Base-by-base conservation (phyloP, 1,139 yeast genomes). In the Saccharomyces hybrid region DNA sequence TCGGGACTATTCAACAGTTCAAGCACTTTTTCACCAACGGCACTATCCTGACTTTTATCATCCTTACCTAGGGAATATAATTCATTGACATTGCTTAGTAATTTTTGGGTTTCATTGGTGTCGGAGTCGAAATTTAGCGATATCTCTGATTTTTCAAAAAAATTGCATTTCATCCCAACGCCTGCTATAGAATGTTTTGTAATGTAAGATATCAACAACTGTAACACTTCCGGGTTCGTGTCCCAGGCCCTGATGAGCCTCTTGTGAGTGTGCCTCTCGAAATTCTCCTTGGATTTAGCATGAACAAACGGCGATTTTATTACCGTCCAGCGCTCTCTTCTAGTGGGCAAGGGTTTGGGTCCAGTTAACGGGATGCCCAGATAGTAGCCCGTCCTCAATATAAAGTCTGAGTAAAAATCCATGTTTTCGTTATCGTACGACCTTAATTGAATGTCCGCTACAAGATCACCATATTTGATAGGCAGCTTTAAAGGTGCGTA, bases 201-300 rank as follows among this genome's bases (percentile, higher is more conserved):
- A 53, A 93, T 75, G 61, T 86, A 87, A 31, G 95, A 82, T 56
- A 91, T 77, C 83, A 93, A 85, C 54, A 87, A 74, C 69, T 93
- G 96, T 50, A 93, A 77, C 3, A 87, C 84, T 65, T 89, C 96
- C 1, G 93, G 85, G 60, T 87, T 84, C 26, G 96, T 82, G 71
- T 93, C 98, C 77, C 81, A 90, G 19, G 90, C 88, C 59, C 78
- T 78, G 60, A 93, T 75, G 60, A 81, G 73, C 58, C 95, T 81
- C 65, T 86, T 82, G 70, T 82, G 88, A 0, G 98, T 93, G 54
- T 82, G 79, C 74, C 98, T 83, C 74, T 88, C 88, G 74, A 88
- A 93, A 75, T 93, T 93, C 74, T 93, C 96, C 74, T 93, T 93
- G 8, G 95, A 80, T 70, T 91, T 91, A 54, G 98, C 96, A 68